These are phyloP conservation scores for Boletus reticuloceps DNA, from an alignment of 768 basidiomycete genomes.

Conservation along the genomic window DNA sequence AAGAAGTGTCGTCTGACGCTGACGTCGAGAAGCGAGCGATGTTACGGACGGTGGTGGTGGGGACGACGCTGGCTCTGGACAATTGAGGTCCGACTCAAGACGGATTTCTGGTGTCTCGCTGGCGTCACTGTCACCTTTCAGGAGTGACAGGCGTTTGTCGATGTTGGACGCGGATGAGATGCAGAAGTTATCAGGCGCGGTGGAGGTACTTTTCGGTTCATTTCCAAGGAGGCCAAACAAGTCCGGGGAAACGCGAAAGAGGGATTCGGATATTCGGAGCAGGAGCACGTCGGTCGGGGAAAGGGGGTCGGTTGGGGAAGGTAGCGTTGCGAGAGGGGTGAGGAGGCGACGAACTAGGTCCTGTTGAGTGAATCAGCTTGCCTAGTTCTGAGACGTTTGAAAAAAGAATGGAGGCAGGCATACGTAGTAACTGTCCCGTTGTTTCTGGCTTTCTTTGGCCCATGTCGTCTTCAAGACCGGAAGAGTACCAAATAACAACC, in stretches of 20 bases:
- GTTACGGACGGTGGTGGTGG: constrained; percentile 32
- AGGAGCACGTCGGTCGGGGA: constrained; percentile 47
- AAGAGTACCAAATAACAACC: constrained; percentile 62
- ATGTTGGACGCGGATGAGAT: constrained; percentile 51
- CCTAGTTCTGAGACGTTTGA: neutral
- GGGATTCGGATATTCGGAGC: constrained; percentile 49
- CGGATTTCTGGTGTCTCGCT: constrained; percentile 40
- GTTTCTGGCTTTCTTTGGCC: constrained; percentile 54
- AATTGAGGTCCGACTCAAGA: constrained; percentile 31
- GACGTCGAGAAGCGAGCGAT: constrained; percentile 24
- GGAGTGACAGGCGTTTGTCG: constrained; percentile 48
- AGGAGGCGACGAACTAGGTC: constrained; percentile 67
- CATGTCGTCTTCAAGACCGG: constrained; percentile 56
- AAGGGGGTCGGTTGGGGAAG: constrained; percentile 40
- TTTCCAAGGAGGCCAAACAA: constrained; percentile 50
- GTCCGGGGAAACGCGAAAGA: constrained; percentile 51
- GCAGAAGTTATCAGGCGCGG: constrained; percentile 43
- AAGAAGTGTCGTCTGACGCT: constrained; percentile 42
- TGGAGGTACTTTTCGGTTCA: constrained; percentile 44
- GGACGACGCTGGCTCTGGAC: neutral
- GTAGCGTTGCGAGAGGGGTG: constrained; percentile 46
- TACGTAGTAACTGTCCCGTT: constrained; percentile 74
- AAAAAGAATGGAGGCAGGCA: constrained; percentile 19
- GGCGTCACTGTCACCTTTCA: constrained; percentile 32
- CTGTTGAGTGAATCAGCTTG: constrained; percentile 36